Base-by-base conservation (phyloP, 164 flowering plant genomes). In the Hamamelis virginiana region DNA sequence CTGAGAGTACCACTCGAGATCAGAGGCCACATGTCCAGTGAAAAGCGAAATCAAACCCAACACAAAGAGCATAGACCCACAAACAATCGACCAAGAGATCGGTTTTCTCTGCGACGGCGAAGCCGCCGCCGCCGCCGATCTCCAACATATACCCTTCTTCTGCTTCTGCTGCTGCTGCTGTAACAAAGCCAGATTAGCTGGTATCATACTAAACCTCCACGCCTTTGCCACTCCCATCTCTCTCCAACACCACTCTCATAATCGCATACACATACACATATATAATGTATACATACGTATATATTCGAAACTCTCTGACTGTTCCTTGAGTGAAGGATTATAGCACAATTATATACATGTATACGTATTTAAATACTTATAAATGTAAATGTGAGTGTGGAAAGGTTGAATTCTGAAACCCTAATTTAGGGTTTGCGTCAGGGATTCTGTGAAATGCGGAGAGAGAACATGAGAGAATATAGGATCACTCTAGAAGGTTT, bases 1-100 rank as follows among this genome's bases (percentile, higher is more conserved):
- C 66, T 88, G 91, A 5, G 96, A 85, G 76, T 95, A 88, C 87
- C 90, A 84, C 38, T 92, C 97, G n/a, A 91, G 85, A 80, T 92
- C 82, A 68, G 96, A 86, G 1, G 84, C 96, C 43, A 91, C 80
- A 67, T 91, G 90, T 5, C 97, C 97, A 13, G 87, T 89, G 72
- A 89, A 84, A 38, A 95, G 74, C 14, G 99, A 95, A 65, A 92
- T 82, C 73, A 95, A 74, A 26, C 97, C 96, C 62, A 95, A 56
- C 14, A 73, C 84, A 59, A 92, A 95, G 1, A 95, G 87, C 91
- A 91, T 75, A 46, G 79, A 46, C 3, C 97, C 99, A 59, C 96
- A 91, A 1, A 91, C 59, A 43, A 78, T 45, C 21, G 95, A 67
- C 84, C 90, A 75, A 12, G 90, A 81, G 18, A 82, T 60, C 67